Conservation (phyloP, 176 grass and related monocot genomes). For the Pontederia crassipes region DNA sequence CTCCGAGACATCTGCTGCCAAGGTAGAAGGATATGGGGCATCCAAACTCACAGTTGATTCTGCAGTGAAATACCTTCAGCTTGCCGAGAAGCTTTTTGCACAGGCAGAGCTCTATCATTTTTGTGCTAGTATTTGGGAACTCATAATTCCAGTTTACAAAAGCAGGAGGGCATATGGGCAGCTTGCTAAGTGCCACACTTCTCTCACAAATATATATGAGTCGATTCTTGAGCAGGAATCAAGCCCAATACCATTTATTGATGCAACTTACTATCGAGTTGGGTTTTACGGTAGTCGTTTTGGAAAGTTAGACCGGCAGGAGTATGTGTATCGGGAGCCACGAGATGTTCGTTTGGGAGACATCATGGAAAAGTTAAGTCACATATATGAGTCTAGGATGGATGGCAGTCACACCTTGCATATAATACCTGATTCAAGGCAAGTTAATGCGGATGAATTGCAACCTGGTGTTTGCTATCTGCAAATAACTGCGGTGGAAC, state of each 20-base stretch:
- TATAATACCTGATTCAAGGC: slow-evolving; percentile 96
- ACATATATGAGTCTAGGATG: slow-evolving; percentile 86
- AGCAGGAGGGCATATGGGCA: slow-evolving; percentile 86
- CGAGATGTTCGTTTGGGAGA: slow-evolving; percentile 93
- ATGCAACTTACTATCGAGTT: slow-evolving; percentile 95
- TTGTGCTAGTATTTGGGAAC: slow-evolving; percentile 84
- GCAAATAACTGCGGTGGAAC: slow-evolving; percentile 95
- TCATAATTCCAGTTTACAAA: slow-evolving; percentile 97
- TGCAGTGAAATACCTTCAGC: slow-evolving; percentile 97
- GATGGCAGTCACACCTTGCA: slow-evolving; percentile 84
- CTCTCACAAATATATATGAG: slow-evolving; percentile 79
- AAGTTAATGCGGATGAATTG: slow-evolving; percentile 89
- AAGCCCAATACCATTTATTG: slow-evolving; percentile 91
- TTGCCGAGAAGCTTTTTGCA: slow-evolving; percentile 78
- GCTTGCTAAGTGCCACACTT: slow-evolving; percentile 93
- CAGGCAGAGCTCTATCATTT: slow-evolving; percentile 97
- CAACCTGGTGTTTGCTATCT: slow-evolving; percentile 90
- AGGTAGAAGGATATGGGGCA: slow-evolving; percentile 98
- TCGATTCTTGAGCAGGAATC: slow-evolving; percentile 97
- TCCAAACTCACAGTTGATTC: slow-evolving; percentile 90
- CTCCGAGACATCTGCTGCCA: slow-evolving; percentile 70
- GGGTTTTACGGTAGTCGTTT: slow-evolving; percentile 93
- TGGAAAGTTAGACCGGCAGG: slow-evolving; percentile 77
- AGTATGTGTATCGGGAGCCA: slow-evolving; percentile 82
- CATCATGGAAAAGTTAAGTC: slow-evolving; percentile 98